Base-by-base conservation (phyloP, 345 rosid genomes). In the Corymbia maculata region DNA sequence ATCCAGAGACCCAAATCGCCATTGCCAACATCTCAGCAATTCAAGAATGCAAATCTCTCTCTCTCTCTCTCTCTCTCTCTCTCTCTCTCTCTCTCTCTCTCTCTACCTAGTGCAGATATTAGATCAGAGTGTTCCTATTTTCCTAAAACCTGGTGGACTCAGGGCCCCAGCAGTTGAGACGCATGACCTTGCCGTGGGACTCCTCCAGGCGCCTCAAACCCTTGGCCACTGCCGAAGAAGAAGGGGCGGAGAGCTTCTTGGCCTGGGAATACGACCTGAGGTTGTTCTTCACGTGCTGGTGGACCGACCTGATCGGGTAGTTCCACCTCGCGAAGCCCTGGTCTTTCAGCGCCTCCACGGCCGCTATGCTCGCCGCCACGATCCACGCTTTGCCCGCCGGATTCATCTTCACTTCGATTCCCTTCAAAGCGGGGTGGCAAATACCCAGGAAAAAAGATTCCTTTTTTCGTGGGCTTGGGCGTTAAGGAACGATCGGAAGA, bases 261-360 rank as follows among this genome's bases (percentile, higher is more conserved):
- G 90, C 75, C n/a, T 89, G 88, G 87, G 88, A 57, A 44, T 70
- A 85, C 5, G 91, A 91, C 57, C 82, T 93, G 57, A 94, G 57
- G 16, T 89, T 91, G 91, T 49, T 90, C 90, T 90, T 91, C 64
- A 90, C 93, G 79, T 93, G 89, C 87, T 92, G 93, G 53, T 93
- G 91, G 9, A 93, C 88, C 22, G 90, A 92, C 70, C 95, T 92
- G 8, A 95, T 85, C 13, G 94, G 91, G 85, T 93, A 93, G 61
- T 94, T 94, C 97, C 97, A 94, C n/a, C 95, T 90, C 87, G 94
- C 92, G 82, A 94, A 91, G 26, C 97, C 97, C 89, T 94, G 96
- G 92, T 95, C 96, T 44, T 94, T 95, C 52, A 95, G 92, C 15
- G 93, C 96, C 92, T 95, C 97, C 90, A 94, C 95, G 15, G 93